Evolutionary conservation across 345 rosid species (phyloP).

Genomic region (Punica granatum): DNA sequence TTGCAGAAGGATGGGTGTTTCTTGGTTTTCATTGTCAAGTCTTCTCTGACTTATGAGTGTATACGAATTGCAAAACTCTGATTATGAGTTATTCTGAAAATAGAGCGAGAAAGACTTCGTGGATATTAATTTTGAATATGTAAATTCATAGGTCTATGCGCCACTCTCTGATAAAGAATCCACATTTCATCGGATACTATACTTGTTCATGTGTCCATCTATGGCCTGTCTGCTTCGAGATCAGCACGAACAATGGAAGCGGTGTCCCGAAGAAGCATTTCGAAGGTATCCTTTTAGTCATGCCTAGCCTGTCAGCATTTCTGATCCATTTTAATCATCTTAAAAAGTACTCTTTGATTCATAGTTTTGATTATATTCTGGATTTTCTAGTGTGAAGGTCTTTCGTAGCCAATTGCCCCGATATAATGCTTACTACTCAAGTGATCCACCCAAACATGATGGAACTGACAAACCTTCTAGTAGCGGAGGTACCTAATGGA

Average conservation of each 20-base stretch:
- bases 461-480: conserved; percentile 47
- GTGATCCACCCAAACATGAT: conserved; percentile 50
- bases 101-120: not conserved
- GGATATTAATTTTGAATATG: not conserved
- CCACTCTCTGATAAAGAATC: conserved; percentile 59
- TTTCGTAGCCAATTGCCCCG: conserved; percentile 78
- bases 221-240: conserved; percentile 85
- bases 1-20: not conserved
- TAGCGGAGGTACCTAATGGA: conserved; percentile 49
- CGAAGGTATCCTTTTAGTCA: conserved; percentile 41
- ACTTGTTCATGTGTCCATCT: conserved; percentile 73
- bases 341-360: not conserved
- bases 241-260: conserved; percentile 94
- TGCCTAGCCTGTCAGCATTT: not conserved
- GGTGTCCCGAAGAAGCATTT: conserved; percentile 35
- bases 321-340: not conserved
- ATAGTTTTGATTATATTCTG: conserved; percentile 10
- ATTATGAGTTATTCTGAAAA: not conserved
- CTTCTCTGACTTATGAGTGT: not conserved
- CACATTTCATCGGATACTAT: conserved; percentile 69
- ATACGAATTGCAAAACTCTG: not conserved
- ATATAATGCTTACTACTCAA: conserved; percentile 62
- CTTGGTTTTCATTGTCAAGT: not conserved
- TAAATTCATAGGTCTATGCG: conserved; percentile 59
- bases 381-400: conserved; percentile 61